Evolutionary conservation across 148 eudicot genomes (phyloP).

Genomic region (Talinum fruticosum): DNA sequence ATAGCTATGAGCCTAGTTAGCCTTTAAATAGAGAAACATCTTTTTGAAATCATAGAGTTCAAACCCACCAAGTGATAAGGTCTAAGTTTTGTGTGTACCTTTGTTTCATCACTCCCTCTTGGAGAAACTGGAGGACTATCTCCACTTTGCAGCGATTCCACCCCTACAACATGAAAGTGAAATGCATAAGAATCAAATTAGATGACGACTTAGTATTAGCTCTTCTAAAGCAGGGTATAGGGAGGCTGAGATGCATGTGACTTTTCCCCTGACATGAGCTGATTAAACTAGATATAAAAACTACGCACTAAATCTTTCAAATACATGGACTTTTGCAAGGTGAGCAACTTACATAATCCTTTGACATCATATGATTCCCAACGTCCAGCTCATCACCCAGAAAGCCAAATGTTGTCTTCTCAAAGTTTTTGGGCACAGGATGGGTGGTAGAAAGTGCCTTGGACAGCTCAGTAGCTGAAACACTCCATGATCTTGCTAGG

Average conservation of each 20-base stretch:
- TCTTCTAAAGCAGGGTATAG: too few relatives aligned
- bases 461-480: slow-evolving; percentile 74
- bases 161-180: slow-evolving; percentile 33
- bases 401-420: slow-evolving; percentile 29
- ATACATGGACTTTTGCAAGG: neutral
- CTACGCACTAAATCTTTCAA: neutral
- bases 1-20: neutral
- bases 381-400: slow-evolving; percentile 25
- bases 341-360: slow-evolving; percentile 39
- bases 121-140: slow-evolving; percentile 70
- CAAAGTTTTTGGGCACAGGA: slow-evolving; percentile 18
- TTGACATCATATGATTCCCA: slow-evolving; percentile 23
- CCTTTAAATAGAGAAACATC: neutral
- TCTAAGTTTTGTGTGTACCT: slow-evolving; percentile 38
- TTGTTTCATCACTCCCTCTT: slow-evolving; percentile 61
- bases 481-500: slow-evolving; percentile 87
- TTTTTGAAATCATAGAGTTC: neutral
- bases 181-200: neutral
- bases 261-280: too few relatives aligned
- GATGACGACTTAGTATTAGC: neutral
- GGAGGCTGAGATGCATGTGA: too few relatives aligned
- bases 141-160: slow-evolving; percentile 29
- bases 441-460: slow-evolving; percentile 54
- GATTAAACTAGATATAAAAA: too few relatives aligned
- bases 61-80: neutral